A percentile compares a stretch with the other conserved stretches of the same genome.
Conservation (phyloP, 192 early-diverging fungal species). For the Dissophora globulifera region DNA sequence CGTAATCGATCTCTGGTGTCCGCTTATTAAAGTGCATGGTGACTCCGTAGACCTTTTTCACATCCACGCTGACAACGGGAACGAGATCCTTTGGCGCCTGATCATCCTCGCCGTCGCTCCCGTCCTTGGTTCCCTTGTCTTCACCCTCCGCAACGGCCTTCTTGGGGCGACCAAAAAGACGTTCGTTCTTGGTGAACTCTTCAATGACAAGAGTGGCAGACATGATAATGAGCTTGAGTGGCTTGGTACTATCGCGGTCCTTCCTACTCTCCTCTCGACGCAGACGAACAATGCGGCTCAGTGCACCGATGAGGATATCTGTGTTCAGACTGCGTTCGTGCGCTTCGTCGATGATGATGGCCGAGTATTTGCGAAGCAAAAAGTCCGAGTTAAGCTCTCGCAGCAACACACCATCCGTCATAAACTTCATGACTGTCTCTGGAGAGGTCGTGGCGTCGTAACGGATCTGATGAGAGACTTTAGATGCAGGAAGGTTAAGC, state of each 20-base stretch:
- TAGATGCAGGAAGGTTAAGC: slow-evolving; percentile 76
- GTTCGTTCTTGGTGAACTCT: slow-evolving; percentile 90
- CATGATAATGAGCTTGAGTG: slow-evolving; percentile 98
- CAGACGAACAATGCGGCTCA: slow-evolving; percentile 88
- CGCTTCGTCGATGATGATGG: slow-evolving; percentile 98
- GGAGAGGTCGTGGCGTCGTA: slow-evolving; percentile 86
- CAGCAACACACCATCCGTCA: slow-evolving; percentile 99
- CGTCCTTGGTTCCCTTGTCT: slow-evolving; percentile 7
- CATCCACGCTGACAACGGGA: slow-evolving; percentile 49
- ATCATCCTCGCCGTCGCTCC: slow-evolving; percentile 12
- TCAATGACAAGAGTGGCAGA: slow-evolving; percentile 96
- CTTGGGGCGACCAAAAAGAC: slow-evolving; percentile 57
- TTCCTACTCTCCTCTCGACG: slow-evolving; percentile 72
- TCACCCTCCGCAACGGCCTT: slow-evolving; percentile 10
- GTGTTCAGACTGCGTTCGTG: slow-evolving; percentile 98
- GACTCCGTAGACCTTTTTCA: slow-evolving; percentile 62
- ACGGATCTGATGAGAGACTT: slow-evolving; percentile 88
- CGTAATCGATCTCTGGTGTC: slow-evolving; percentile 89
- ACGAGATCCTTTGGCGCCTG: slow-evolving; percentile 38
- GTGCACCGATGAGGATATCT: slow-evolving; percentile 97
- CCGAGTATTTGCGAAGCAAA: slow-evolving; percentile 92
- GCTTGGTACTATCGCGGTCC: slow-evolving; percentile 60
- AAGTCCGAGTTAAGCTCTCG: slow-evolving; percentile 91
- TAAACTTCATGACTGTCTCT: slow-evolving; percentile 94
- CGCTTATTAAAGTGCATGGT: slow-evolving; percentile 92